Percentiles rank a stretch among this genome's conserved stretches.
Conservation (phyloP, 2,329 filamentous ascomycete genomes). For the Blastomyces gilchristii region DNA sequence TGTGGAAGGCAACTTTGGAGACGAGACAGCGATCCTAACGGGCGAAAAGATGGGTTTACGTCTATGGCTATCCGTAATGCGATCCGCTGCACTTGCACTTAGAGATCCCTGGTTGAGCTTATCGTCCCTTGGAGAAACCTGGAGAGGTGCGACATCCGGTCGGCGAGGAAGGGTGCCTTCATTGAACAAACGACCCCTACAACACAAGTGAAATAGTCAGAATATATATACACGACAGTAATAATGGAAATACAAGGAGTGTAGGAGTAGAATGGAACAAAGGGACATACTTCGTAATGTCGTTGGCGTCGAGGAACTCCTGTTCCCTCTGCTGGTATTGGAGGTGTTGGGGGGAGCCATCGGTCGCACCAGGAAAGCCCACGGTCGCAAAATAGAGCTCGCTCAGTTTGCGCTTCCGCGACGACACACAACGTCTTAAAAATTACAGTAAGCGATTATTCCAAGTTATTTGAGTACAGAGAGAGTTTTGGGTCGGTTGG, state of each 20-base stretch:
- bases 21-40: not conserved
- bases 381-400: conserved; percentile 77
- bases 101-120: conserved; percentile 3
- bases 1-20: not conserved
- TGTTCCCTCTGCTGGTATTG: conserved; percentile 41
- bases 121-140: not conserved
- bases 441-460: conserved; percentile 30
- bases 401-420: conserved; percentile 83
- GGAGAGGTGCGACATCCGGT: conserved; percentile 19
- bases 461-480: conserved; percentile 14
- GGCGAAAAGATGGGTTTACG: not conserved
- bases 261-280: conserved; percentile 12
- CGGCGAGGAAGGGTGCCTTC: conserved; percentile 43
- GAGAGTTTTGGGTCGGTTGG: conserved; percentile 20
- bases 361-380: conserved; percentile 38
- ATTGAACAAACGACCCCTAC: conserved; percentile 48
- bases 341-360: conserved; percentile 48
- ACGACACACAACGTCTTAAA: conserved; percentile 51
- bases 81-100: not conserved
- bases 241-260: not conserved
- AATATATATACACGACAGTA: not conserved
- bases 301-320: conserved; percentile 48
- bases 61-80: conserved; percentile 1
- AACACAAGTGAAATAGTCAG: conserved; percentile 1
- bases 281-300: conserved; percentile 45